Evolutionary conservation across 2,329 filamentous ascomycete species (phyloP).

Genomic region (Purpureocillium lavendulum): DNA sequence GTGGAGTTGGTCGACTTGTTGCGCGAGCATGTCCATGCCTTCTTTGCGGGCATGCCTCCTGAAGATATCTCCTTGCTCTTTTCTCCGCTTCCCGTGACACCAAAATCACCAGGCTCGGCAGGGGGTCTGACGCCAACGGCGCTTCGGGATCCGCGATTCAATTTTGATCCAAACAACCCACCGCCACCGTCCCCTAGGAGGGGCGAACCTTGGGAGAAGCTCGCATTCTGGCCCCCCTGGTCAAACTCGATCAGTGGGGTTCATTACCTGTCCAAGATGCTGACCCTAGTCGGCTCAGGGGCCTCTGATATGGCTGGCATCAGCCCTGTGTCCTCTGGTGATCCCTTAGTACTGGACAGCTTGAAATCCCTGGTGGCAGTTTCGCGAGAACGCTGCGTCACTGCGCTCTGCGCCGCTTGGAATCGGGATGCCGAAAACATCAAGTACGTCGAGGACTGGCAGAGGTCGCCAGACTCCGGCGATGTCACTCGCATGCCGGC

Average conservation of each 20-base stretch:
- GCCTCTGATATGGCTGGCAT: conserved; percentile 79
- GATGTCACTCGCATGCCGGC: conserved; percentile 89
- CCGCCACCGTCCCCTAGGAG: conserved; percentile 69
- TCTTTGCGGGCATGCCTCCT: conserved; percentile 82
- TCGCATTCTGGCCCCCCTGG: conserved; percentile 93
- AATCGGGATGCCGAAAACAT: conserved; percentile 88
- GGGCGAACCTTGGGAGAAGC: conserved; percentile 84
- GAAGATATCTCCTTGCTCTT: conserved; percentile 86
- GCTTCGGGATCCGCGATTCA: conserved; percentile 65
- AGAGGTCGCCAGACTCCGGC: conserved; percentile 67
- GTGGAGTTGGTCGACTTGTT: conserved; percentile 78
- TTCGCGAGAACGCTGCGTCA: conserved; percentile 76
- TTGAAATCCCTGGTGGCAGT: conserved; percentile 68
- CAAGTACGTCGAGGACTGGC: conserved; percentile 91
- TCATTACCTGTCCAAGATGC: conserved; percentile 75
- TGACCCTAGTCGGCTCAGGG: conserved; percentile 76
- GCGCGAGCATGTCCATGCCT: conserved; percentile 67
- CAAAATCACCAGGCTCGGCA: conserved; percentile 39
- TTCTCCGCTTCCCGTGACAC: conserved; percentile 67
- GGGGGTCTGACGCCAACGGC: conserved; percentile 43
- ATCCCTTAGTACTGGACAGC: conserved; percentile 56
- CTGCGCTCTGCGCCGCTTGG: conserved; percentile 84
- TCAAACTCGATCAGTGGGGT: conserved; percentile 90
- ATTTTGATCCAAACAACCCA: conserved; percentile 67
- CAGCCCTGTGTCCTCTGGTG: conserved; percentile 50